These are phyloP conservation scores for Lactifluus piperatus DNA, from an alignment of 768 basidiomycete species.

Conservation along the genomic window DNA sequence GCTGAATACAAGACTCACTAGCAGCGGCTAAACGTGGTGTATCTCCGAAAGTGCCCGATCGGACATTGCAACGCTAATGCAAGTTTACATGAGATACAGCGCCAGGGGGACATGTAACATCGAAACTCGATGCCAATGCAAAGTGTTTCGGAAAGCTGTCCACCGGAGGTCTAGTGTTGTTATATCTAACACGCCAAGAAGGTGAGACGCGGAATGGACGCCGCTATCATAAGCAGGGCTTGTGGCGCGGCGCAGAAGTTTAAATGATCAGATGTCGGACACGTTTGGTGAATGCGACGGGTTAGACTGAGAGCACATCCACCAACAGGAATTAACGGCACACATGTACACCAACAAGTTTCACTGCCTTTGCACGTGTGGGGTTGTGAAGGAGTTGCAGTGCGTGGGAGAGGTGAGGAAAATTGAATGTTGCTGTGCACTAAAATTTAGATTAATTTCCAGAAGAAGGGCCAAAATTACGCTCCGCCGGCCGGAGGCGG, in stretches of 20 bases:
- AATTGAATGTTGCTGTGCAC: too few relatives aligned
- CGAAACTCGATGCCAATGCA: neutral
- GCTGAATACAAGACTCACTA: neutral
- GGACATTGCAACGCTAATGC: neutral
- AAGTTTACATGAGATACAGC: neutral
- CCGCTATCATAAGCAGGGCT: neutral
- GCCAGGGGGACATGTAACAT: neutral
- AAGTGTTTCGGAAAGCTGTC: neutral
- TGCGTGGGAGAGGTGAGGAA: neutral
- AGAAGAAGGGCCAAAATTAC: neutral
- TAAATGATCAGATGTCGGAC: neutral
- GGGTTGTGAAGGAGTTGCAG: neutral
- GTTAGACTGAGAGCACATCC: neutral
- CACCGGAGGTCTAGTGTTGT: neutral
- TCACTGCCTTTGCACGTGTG: neutral
- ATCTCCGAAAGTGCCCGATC: neutral
- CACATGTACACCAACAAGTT: neutral
- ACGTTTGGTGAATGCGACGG: neutral
- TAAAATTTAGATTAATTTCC: neutral
- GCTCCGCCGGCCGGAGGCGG: neutral
- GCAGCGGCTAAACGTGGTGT: neutral
- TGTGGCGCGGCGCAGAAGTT: constrained; percentile 5
- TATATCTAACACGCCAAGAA: neutral
- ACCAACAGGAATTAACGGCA: too few relatives aligned
- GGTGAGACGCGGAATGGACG: neutral